A percentile compares a stretch with the other conserved stretches of the same genome.
These are phyloP conservation scores for Sordariomycetes sp. DNA, from an alignment of 2,329 filamentous ascomycete genomes.

Conservation along the genomic window DNA sequence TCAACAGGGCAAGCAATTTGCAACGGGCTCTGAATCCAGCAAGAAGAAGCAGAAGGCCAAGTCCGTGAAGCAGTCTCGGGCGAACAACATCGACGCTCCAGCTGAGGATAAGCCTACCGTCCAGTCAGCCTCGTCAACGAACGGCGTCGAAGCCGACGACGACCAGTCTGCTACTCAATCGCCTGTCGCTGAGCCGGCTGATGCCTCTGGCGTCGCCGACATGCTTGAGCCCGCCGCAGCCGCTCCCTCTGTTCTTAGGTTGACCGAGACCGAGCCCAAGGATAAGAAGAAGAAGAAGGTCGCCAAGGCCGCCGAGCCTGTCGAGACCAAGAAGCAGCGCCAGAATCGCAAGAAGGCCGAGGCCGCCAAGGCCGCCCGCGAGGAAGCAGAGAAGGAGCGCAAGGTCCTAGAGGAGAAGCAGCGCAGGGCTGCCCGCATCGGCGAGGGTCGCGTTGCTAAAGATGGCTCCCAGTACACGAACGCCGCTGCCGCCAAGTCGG, in stretches of 20 bases:
- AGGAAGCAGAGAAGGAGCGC: conserved; percentile 71
- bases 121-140: conserved; percentile 56
- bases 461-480: conserved; percentile 58
- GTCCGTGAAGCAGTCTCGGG: conserved; percentile 61
- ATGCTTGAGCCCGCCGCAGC: conserved; percentile 73
- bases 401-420: conserved; percentile 73
- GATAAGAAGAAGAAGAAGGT: conserved; percentile 52
- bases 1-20: conserved; percentile 59
- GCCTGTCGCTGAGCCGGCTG: not conserved
- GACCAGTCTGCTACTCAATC: conserved; percentile 58
- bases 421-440: conserved; percentile 69
- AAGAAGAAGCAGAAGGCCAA: conserved; percentile 62
- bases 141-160: conserved; percentile 70
- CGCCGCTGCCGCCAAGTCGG: conserved; percentile 25
- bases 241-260: conserved; percentile 66
- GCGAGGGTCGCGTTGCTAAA: conserved; percentile 74
- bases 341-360: conserved; percentile 88
- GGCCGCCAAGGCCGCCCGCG: conserved; percentile 62
- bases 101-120: conserved; percentile 33
- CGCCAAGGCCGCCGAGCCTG: conserved; percentile 53
- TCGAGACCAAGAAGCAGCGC: conserved; percentile 89
- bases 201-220: conserved; percentile 59
- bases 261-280: conserved; percentile 58
- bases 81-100: conserved; percentile 38
- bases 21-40: conserved; percentile 39